These are phyloP conservation scores for Phialemonium atrogriseum DNA, from an alignment of 2,329 filamentous ascomycete genomes.

Conservation along the genomic window DNA sequence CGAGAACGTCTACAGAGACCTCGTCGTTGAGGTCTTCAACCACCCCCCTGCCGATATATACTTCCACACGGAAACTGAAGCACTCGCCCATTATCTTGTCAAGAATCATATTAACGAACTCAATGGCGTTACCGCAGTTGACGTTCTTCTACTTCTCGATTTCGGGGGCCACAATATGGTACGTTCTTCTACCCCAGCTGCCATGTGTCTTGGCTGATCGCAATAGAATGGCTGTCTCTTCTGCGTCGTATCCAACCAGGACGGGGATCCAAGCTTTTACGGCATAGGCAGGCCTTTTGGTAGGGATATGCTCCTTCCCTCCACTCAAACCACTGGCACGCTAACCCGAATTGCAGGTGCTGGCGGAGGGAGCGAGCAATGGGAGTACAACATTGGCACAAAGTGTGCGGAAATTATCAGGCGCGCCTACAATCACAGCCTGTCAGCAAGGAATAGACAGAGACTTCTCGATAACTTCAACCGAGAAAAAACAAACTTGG, in stretches of 20 bases:
- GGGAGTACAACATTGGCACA: conserved; percentile 1
- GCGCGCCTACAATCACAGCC: no score
- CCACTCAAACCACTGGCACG: neutral
- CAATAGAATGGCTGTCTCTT: conserved; percentile 4
- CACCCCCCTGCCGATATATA: neutral
- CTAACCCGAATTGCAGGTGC: neutral
- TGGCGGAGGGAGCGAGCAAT: conserved; percentile 3
- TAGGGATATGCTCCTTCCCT: neutral
- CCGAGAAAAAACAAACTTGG: no score
- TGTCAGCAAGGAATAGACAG: no score
- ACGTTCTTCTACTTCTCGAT: conserved; percentile 3
- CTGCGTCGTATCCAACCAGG: neutral
- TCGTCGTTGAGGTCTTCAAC: conserved; percentile 2
- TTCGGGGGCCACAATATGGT: conserved; percentile 5
- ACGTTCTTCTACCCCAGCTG: neutral
- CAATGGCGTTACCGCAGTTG: neutral
- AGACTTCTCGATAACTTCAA: no score
- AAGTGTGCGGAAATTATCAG: no score
- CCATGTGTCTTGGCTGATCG: neutral
- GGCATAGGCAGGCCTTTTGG: conserved; percentile 2
- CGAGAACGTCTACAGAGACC: neutral
- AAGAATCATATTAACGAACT: neutral
- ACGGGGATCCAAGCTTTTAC: conserved; percentile 1
- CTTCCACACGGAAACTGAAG: conserved; percentile 5
- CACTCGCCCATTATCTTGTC: conserved; percentile 3